Evolutionary conservation across 2,329 filamentous ascomycete species (phyloP), one percentile per base, ranked within the genome.

Genomic region (Orbilia blumenaviensis): DNA sequence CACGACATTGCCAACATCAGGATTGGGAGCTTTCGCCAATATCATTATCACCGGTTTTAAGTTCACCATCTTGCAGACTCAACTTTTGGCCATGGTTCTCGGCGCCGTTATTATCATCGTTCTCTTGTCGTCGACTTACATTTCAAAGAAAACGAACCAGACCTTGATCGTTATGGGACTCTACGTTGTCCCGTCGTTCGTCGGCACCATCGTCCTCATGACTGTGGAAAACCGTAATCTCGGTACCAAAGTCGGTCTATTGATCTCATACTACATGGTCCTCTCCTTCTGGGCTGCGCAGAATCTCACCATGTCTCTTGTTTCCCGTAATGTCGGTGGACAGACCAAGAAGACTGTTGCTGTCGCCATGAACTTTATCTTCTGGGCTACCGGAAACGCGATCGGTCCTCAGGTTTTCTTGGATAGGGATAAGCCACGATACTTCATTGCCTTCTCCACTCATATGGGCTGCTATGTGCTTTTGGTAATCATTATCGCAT

Each of bases 261-360:
- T 93, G 12, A 87, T 93, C 80, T 87, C 86, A 80, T 93, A 93
- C 85, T 93, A 93, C 83, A 90, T 93, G 77, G 90, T 89, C 0
- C 85, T 92, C 16, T 92, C 89, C 3, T 93, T 93, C 86, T 93
- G 90, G 90, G 89, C 90, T 0, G 90, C 0, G 88, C 91, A 80
- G 90, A 89, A 1, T 84, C 92, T 10, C 85, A 87, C 6, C 86
- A 75, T 92, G 79, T 89, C 89, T 12, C 86, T 92, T 84, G 86
- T 92, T 68, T 88, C 88, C 0, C 86, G 90, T 14, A 92, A 92
- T 80, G 84, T 92, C 8, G 91, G 88, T 25, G 91, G 91, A 0
- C 89, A 91, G 79, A 92, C 90, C 1, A 93, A 93, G 83, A 92
- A 92, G 81, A 86, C 87, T 0, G 86, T 89, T 8, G 88, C 88